Evolutionary conservation across 768 basidiomycete species (phyloP).

Genomic region (Panellus pusillus): DNA sequence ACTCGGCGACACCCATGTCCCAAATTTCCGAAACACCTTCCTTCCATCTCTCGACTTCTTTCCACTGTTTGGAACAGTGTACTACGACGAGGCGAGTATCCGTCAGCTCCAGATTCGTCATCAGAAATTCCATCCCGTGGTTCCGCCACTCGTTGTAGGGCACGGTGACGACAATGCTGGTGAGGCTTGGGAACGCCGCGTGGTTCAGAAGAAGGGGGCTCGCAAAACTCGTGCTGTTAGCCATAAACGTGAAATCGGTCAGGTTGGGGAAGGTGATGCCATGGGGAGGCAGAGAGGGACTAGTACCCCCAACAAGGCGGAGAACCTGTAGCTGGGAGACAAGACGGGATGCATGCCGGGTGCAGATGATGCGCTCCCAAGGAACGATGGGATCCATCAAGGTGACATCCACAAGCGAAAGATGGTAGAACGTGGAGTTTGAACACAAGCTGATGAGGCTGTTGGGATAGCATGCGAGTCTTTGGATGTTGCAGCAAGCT

Average conservation of each 20-base stretch:
- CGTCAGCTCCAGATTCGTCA: constrained; percentile 3
- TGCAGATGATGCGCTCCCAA: constrained; percentile 5
- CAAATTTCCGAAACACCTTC: background rate
- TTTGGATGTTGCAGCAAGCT: background rate
- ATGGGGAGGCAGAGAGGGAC: background rate
- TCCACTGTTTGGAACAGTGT: constrained; percentile 14
- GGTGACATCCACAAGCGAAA: constrained; percentile 3
- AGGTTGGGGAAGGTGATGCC: constrained; percentile 1
- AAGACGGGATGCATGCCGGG: constrained; percentile 1
- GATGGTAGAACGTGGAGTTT: constrained; percentile 1
- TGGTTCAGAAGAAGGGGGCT: background rate
- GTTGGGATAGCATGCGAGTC: constrained; percentile 3
- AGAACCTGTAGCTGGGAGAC: background rate
- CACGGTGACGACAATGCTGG: background rate
- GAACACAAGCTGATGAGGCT: background rate
- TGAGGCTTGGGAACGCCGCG: background rate
- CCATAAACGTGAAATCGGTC: background rate
- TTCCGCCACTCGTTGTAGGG: constrained; percentile 5
- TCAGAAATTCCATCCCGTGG: constrained; percentile 4
- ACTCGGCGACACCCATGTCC: constrained; percentile 11
- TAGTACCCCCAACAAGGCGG: constrained; percentile 8
- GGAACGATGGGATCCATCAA: constrained; percentile 4
- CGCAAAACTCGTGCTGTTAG: background rate
- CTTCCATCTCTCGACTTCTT: constrained; percentile 14
- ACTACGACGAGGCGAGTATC: constrained; percentile 9